Conservation (phyloP, 2,329 filamentous ascomycete species). For the Zymoseptoria ardabiliae region DNA sequence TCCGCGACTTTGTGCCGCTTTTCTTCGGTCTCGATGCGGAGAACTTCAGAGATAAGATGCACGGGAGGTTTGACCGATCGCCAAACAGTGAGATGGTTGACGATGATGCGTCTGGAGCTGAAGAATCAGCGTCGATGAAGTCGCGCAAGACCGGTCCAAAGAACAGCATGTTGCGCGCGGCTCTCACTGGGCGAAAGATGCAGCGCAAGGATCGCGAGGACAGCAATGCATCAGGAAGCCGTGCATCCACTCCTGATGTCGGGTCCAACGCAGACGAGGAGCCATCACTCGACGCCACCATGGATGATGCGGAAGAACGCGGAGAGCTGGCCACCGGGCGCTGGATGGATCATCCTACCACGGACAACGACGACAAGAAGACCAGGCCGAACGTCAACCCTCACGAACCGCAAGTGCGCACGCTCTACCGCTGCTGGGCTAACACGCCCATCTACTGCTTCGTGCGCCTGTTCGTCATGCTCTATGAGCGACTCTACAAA, state of each 20-base stretch:
- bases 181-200: slow-evolving; percentile 70
- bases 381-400: slow-evolving; percentile 59
- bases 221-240: slow-evolving; percentile 69
- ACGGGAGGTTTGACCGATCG: slow-evolving; percentile 32
- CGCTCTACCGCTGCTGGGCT: slow-evolving; percentile 81
- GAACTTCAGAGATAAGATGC: slow-evolving; percentile 63
- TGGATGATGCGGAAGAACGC: slow-evolving; percentile 27
- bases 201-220: slow-evolving; percentile 70
- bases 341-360: slow-evolving; percentile 54
- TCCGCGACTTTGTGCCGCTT: slow-evolving; percentile 43
- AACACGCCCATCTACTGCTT: slow-evolving; percentile 92
- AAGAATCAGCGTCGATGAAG: slow-evolving; percentile 63
- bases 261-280: slow-evolving; percentile 73
- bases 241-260: slow-evolving; percentile 81
- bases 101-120: slow-evolving; percentile 54
- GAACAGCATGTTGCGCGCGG: slow-evolving; percentile 73
- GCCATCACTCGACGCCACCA: slow-evolving; percentile 50
- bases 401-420: slow-evolving; percentile 73
- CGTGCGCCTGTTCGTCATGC: slow-evolving; percentile 84
- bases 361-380: slow-evolving; percentile 49
- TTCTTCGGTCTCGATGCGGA: slow-evolving; percentile 44
- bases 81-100: slow-evolving; percentile 69
- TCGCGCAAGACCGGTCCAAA: slow-evolving; percentile 45
- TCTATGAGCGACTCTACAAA: slow-evolving; percentile 75
- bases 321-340: slow-evolving; percentile 59